A percentile compares a stretch with the other conserved stretches of the same genome.
phyloP scores from a whole-genome alignment of 345 rosid species.

The Moringa oleifera region DNA sequence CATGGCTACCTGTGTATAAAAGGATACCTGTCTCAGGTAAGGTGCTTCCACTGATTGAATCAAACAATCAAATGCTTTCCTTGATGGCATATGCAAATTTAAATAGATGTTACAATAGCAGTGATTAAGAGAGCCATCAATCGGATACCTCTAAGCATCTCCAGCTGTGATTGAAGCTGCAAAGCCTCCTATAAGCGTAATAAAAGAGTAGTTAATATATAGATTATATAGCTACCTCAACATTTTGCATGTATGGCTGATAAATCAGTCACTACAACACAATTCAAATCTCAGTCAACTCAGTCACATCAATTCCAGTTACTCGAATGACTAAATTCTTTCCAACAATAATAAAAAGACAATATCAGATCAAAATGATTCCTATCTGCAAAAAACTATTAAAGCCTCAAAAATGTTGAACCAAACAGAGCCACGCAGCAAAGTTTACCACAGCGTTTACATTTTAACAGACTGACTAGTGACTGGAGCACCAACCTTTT shows the following conservation, averaged over 20 bases:
- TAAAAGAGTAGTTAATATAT: background rate
- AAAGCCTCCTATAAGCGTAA: constrained; percentile 43
- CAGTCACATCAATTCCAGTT: no score
- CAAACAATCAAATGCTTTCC: background rate
- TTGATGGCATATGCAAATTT: background rate
- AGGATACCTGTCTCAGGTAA: constrained; percentile 3
- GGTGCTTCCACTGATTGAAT: background rate
- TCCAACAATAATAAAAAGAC: no score
- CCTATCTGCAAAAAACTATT: no score
- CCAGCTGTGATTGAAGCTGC: constrained; percentile 58
- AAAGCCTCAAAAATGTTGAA: background rate
- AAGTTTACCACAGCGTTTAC: background rate
- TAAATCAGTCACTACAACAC: no score
- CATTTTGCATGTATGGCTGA: no score
- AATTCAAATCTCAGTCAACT: no score
- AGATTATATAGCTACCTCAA: background rate
- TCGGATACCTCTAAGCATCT: constrained; percentile 50
- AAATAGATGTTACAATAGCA: background rate
- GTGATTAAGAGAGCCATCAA: background rate
- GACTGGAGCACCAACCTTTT: constrained; percentile 30
- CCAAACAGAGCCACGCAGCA: background rate
- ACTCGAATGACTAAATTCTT: no score
- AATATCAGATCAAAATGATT: no score
- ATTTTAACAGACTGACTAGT: background rate
- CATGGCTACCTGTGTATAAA: constrained; percentile 27